Evolutionary conservation across 352 stramenopile genomes (phyloP).

Genomic region (Phytophthora agathidicida): DNA sequence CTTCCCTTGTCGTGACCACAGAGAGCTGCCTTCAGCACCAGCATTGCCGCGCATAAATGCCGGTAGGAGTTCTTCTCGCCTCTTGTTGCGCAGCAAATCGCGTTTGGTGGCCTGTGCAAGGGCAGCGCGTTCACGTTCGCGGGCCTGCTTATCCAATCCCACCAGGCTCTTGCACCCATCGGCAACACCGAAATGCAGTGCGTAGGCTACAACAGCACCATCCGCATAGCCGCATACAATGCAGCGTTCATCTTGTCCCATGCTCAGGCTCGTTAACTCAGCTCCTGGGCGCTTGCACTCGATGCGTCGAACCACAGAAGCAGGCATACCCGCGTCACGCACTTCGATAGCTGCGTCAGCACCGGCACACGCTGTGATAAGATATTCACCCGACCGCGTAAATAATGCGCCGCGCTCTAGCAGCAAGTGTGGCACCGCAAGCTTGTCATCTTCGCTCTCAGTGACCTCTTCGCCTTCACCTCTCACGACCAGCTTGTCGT

Average conservation of each 20-base stretch:
- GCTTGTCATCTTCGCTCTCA: constrained; percentile 19
- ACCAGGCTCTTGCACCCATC: constrained; percentile 77
- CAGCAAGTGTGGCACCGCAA: constrained; percentile 49
- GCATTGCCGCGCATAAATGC: constrained; percentile 53
- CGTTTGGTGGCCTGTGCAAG: constrained; percentile 76
- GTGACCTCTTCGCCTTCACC: constrained; percentile 32
- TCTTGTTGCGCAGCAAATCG: constrained; percentile 69
- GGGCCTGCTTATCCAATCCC: constrained; percentile 73
- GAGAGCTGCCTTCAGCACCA: constrained; percentile 29
- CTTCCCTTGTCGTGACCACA: constrained; percentile 70
- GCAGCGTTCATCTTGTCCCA: constrained; percentile 84
- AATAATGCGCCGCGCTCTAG: constrained; percentile 76
- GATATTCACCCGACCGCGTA: constrained; percentile 79
- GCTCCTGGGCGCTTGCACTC: constrained; percentile 71
- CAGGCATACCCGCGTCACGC: constrained; percentile 63
- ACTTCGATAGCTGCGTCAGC: constrained; percentile 79
- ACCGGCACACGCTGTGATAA: constrained; percentile 70
- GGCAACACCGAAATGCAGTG: constrained; percentile 81
- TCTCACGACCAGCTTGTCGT: constrained; percentile 53
- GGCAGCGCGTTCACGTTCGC: constrained; percentile 78
- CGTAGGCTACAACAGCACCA: constrained; percentile 79
- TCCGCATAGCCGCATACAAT: constrained; percentile 85
- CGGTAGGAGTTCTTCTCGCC: constrained; percentile 50
- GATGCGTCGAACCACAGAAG: constrained; percentile 70
- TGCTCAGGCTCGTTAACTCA: constrained; percentile 70